Percentiles rank a stretch among this genome's conserved stretches.
phyloP scores from a whole-genome alignment of 2,329 filamentous ascomycete genomes.

The Lasiodiplodia theobromae region DNA sequence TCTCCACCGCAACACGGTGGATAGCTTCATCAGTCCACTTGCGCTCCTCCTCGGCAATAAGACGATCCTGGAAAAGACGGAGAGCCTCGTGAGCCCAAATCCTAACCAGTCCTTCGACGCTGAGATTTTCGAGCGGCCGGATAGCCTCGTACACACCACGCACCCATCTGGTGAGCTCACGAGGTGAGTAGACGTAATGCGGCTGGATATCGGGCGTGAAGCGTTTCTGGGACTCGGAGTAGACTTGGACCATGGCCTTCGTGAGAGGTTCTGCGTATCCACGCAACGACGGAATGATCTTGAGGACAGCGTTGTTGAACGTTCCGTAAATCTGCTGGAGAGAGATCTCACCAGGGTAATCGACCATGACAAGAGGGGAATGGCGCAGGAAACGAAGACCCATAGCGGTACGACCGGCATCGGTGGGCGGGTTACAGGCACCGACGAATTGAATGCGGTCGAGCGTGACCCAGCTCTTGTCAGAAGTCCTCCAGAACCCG shows the following conservation, averaged over 20 bases:
- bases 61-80: conserved; percentile 94
- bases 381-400: conserved; percentile 93
- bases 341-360: conserved; percentile 95
- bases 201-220: conserved; percentile 98
- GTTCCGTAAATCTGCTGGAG: conserved; percentile 98
- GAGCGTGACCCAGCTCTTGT: conserved; percentile 97
- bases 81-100: conserved; percentile 99
- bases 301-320: conserved; percentile 94
- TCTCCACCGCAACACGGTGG: conserved; percentile 82
- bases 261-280: conserved; percentile 95
- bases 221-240: conserved; percentile 88
- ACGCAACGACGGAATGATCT: conserved; percentile 93
- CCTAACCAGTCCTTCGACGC: conserved; percentile 88
- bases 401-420: conserved; percentile 94
- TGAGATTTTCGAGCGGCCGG: conserved; percentile 83
- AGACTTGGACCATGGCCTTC: conserved; percentile 96
- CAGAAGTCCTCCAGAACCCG: conserved; percentile 96
- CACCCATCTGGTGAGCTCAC: conserved; percentile 97
- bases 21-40: conserved; percentile 94
- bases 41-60: conserved; percentile 92
- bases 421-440: conserved; percentile 97
- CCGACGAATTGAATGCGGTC: conserved; percentile 99
- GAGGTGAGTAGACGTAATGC: conserved; percentile 98
- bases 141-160: conserved; percentile 98
- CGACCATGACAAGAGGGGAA: conserved; percentile 98